phyloP scores from a whole-genome alignment of 495 filamentous ascomycete species.

The Trichoderma gamsii region DNA sequence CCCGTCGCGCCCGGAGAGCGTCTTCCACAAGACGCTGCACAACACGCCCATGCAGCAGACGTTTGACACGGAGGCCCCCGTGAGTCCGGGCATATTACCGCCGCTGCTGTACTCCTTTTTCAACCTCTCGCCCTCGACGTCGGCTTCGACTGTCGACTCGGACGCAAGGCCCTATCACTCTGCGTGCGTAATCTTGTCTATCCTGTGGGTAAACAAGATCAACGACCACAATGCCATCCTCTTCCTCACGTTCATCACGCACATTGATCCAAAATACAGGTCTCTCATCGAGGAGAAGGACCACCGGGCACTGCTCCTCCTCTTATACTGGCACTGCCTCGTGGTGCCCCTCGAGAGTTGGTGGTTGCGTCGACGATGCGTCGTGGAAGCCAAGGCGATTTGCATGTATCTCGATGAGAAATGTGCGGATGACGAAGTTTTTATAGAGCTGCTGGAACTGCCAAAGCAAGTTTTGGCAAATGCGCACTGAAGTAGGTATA shows the following conservation, averaged over 20 bases:
- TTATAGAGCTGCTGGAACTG: slow-evolving; percentile 18
- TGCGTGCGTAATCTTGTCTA: slow-evolving; percentile 38
- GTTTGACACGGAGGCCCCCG: not conserved
- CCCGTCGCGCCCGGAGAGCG: slow-evolving; percentile 17
- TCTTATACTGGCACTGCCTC: slow-evolving; percentile 39
- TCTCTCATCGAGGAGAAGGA: slow-evolving; percentile 28
- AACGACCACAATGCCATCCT: slow-evolving; percentile 25
- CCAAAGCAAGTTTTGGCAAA: slow-evolving; percentile 15
- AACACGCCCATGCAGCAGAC: not conserved
- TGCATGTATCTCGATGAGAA: slow-evolving; percentile 27
- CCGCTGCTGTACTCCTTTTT: slow-evolving; percentile 14
- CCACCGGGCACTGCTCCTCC: slow-evolving; percentile 33
- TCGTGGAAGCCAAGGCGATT: slow-evolving; percentile 35
- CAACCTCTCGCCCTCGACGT: slow-evolving; percentile 11
- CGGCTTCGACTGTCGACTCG: not conserved
- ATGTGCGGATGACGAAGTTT: not conserved
- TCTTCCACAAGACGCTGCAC: slow-evolving; percentile 3
- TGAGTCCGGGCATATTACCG: slow-evolving; percentile 11
- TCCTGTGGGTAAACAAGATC: slow-evolving; percentile 28
- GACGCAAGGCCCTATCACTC: slow-evolving; percentile 19
- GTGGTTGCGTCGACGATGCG: slow-evolving; percentile 35
- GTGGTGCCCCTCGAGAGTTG: slow-evolving; percentile 29
- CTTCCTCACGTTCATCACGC: slow-evolving; percentile 18
- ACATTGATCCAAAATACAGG: not conserved
- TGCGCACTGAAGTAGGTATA: not conserved